Evolutionary conservation across 495 filamentous ascomycete species (phyloP), one percentile per base, ranked within the genome.

Genomic region (Letharia lupina): DNA sequence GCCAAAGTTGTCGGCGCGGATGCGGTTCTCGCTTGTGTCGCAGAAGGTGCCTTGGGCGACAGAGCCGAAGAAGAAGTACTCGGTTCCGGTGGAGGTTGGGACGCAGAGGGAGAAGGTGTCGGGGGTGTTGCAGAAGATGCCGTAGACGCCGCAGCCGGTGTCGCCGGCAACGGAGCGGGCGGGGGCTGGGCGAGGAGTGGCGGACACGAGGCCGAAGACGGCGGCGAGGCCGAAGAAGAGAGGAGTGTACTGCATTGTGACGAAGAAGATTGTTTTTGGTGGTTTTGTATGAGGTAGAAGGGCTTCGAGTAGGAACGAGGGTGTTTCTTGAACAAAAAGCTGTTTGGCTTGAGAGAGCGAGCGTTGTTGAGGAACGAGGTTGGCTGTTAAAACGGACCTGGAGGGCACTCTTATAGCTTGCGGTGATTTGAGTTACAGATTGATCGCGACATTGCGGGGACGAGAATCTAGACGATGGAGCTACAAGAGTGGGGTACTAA

Each of bases 71-170:
- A 15, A 63, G 31, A 33, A 56, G 31, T 56, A 56, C 13, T 56
- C 4, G 2, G 52, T 56, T 35, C 52, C 28, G 28, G 0, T 1
- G 0, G 0, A 3, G 52, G 77, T 75, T 8, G 75, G 65, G 23
- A 76, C 64, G 50, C 73, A 77, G 13, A 78, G 60, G 12, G 73
- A 71, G 41, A 78, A 56, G 8, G 52, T 56, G 28, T 5, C 9
- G 4, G 54, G 33, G 48, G 28, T 56, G 31, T 56, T 35, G 15
- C 52, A 56, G 52, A 35, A 56, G 13, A 56, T 56, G 13, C 52
- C 52, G 18, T 56, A 56, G 15, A 31, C 28, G 31, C 52, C 52
- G 52, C 52, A 56, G 13, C 52, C 52, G 31, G 52, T 56, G 5
- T 33, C 28, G 31, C 52, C 52, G 28, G 52, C 15, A 31, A 56